Evolutionary conservation across 2,329 filamentous ascomycete genomes (phyloP).

Genomic region (Botrytis medusae): DNA sequence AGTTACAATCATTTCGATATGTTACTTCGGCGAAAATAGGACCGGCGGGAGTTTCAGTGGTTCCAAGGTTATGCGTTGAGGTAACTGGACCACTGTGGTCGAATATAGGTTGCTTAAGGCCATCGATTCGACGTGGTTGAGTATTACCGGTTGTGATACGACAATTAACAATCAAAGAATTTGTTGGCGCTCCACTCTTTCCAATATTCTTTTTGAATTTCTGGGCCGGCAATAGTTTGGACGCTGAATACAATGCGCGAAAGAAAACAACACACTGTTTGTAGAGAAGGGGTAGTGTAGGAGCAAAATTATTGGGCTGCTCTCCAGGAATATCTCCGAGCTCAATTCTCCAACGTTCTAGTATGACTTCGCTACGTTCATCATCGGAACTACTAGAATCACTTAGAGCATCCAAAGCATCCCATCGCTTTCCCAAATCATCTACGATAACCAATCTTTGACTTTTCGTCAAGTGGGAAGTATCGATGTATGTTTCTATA

Average conservation of each 20-base stretch:
- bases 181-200: slow-evolving; percentile 63
- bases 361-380: slow-evolving; percentile 61
- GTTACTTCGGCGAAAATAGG: slow-evolving; percentile 77
- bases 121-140: slow-evolving; percentile 60
- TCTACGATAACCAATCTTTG: slow-evolving; percentile 87
- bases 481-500: slow-evolving; percentile 92
- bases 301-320: slow-evolving; percentile 56
- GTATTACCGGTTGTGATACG: slow-evolving; percentile 65
- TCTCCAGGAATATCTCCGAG: slow-evolving; percentile 62
- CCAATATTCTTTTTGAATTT: slow-evolving; percentile 72
- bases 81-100: slow-evolving; percentile 62
- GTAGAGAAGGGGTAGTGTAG: slow-evolving; percentile 80
- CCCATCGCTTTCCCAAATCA: slow-evolving; percentile 87
- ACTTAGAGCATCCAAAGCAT: slow-evolving; percentile 81
- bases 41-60: slow-evolving; percentile 83
- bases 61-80: slow-evolving; percentile 76
- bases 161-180: slow-evolving; percentile 72
- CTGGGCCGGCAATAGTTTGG: slow-evolving; percentile 81
- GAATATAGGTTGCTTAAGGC: slow-evolving; percentile 68
- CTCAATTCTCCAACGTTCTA: slow-evolving; percentile 90
- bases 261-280: slow-evolving; percentile 97
- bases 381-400: slow-evolving; percentile 52
- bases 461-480: slow-evolving; percentile 73
- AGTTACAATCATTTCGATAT: slow-evolving; percentile 86
- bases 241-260: slow-evolving; percentile 79